Base-by-base conservation (phyloP, 2,329 filamentous ascomycete genomes). In the Fusarium sp. region DNA sequence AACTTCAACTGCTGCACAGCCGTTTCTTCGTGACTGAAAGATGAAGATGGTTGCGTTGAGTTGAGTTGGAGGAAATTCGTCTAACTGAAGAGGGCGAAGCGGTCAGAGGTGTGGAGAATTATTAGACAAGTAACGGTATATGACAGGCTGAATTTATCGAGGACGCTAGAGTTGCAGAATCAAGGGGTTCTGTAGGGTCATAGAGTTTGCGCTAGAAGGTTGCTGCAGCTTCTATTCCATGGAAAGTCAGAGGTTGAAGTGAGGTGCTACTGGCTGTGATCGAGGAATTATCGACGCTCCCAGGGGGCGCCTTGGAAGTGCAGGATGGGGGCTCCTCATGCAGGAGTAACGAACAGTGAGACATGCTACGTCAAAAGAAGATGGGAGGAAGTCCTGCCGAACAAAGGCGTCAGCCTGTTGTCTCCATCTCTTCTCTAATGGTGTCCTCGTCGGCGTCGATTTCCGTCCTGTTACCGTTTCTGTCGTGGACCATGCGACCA, bases 131-230 rank as follows among this genome's bases (percentile, higher is more conserved):
- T 18, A 50, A 41, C n/a, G n/a, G 24, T 41, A 34, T 39, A 24
- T 66, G 51, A 70, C 45, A 70, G 59, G 66, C 66, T 66, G 34
- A 50, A 66, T 36, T 54, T 39, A 63, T 68, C 55, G 42, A 55
- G 32, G 36, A 62, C 28, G 48, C 36, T 47, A 48, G 42, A 51
- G 39, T 59, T 44, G 47, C 34, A 54, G 60, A 39, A 47, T 51
- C 39, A 73, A 50, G 56, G 55, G 47, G 70, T 30, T 47, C 8
- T 26, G 50, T 52, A 62, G 72, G 68, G 57, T 62, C 22, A 22
- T 62, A 78, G 62, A 68, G 75, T 78, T 77, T 72, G 59, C 76
- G 72, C 76, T 78, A 77, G 76, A 77, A 77, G 74, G 65, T 51
- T 59, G 20, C 54, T 74, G 65, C 62, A 69, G 59, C 72, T 74